Conservation (phyloP, 2,329 filamentous ascomycete genomes). For the Phialemonium atrogriseum region DNA sequence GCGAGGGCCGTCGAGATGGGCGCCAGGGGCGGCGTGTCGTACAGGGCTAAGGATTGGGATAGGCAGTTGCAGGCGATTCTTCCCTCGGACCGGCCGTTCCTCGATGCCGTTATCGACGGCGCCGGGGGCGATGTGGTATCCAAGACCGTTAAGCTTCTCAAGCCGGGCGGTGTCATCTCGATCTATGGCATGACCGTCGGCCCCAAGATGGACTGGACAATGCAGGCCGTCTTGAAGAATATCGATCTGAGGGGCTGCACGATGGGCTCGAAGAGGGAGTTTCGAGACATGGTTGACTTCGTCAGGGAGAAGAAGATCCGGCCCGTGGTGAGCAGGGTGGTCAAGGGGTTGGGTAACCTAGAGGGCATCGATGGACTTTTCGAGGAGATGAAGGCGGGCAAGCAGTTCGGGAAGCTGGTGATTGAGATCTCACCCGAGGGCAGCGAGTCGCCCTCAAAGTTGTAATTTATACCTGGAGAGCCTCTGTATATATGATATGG, state of each 20-base stretch:
- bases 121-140: slow-evolving; percentile 79
- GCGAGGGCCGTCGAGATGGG: slow-evolving; percentile 62
- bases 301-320: slow-evolving; percentile 63
- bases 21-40: slow-evolving; percentile 73
- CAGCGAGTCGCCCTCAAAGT: slow-evolving; percentile 15
- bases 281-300: slow-evolving; percentile 83
- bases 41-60: slow-evolving; percentile 75
- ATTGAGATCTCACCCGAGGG: slow-evolving; percentile 50
- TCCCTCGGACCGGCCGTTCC: slow-evolving; percentile 54
- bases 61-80: slow-evolving; percentile 59
- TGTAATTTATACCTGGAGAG: too few species aligned
- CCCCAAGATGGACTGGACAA: slow-evolving; percentile 80
- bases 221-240: slow-evolving; percentile 79
- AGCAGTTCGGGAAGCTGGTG: slow-evolving; percentile 89
- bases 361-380: slow-evolving; percentile 77
- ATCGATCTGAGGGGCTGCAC: slow-evolving; percentile 79
- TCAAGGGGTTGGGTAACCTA: slow-evolving; percentile 66
- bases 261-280: slow-evolving; percentile 87
- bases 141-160: slow-evolving; percentile 60
- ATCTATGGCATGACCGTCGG: slow-evolving; percentile 86
- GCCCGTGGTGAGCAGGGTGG: slow-evolving; percentile 68
- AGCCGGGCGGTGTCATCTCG: slow-evolving; percentile 74
- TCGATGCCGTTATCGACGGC: slow-evolving; percentile 85
- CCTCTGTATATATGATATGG: too few species aligned
- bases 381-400: slow-evolving; percentile 76